Base-by-base conservation (phyloP, 345 rosid species). In the Populus nigra region DNA sequence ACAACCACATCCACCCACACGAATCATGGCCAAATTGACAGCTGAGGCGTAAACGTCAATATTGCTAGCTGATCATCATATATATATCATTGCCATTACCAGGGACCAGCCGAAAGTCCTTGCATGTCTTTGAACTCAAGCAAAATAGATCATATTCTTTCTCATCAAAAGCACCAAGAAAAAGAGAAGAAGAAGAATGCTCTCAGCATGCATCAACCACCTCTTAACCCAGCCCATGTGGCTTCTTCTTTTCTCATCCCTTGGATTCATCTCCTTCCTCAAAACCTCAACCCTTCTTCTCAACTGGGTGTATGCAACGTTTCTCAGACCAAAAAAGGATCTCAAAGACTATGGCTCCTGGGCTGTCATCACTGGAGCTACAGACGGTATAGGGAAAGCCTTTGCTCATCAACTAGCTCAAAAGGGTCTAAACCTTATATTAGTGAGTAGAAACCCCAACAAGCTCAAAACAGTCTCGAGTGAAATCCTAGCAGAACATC, bases 321-420 rank as follows among this genome's bases (percentile, higher is more conserved):
- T 86, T 73, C 62, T 92, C 76, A 75, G 91, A 68, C 76, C 83
- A 45, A 80, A 86, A 20, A 89, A 77, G 43, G 82, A 88, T 73
- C 89, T 92, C 72, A 80, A 74, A 53, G 57, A 35, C n/a, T 96
- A 92, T 73, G 97, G 99, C 36, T 83, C 94, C 7, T 93, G 99
- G 99, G 98, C 93, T 68, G 78, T 93, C 55, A 73, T 96, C 84
- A 96, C 98, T 1, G 99, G 97, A 65, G 87, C 96, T 77, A 90
- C 99, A 0, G 90, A 91, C 16, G 99, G 99, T 36, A 92, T 93
- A 31, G 99, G 99, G 33, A 91, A 76, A 45, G 96, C 96, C 78
- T 89, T 92, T 39, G 93, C 96, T 73, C 73, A 41, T 72, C 88
- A 86, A 47, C 84, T 93, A 20, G 97, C 97, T 27, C 76, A 69